phyloP scores from a whole-genome alignment of 371 early-diverging fungal genomes.

The Mucor sp. region DNA sequence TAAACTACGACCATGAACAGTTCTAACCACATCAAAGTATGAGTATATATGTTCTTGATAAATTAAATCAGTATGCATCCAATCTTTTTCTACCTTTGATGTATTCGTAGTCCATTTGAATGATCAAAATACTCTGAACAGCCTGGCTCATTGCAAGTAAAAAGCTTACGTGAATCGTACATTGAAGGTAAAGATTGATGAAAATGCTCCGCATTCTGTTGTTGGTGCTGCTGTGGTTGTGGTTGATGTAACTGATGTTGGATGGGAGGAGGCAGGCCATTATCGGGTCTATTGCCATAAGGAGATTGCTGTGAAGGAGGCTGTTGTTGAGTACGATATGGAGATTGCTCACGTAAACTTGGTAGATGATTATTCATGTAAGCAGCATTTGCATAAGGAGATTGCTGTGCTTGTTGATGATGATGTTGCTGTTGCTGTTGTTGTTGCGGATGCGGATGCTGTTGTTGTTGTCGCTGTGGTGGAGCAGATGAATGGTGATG shows the following conservation, averaged over 20 bases:
- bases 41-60: neutral
- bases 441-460: neutral
- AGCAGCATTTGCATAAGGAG: neutral
- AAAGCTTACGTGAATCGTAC: slow-evolving; percentile 26
- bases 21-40: slow-evolving; percentile 3
- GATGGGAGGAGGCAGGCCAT: neutral
- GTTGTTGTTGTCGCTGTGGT: neutral
- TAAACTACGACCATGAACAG: slow-evolving; percentile 12
- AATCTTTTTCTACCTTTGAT: slow-evolving; percentile 27
- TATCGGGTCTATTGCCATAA: neutral
- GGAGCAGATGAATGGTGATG: neutral
- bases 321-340: slow-evolving; percentile 12
- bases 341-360: slow-evolving; percentile 17
- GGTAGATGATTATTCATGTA: slow-evolving; percentile 10
- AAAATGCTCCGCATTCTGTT: slow-evolving; percentile 1
- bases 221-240: slow-evolving; percentile 1
- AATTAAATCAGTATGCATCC: neutral
- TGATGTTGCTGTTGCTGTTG: neutral
- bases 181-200: slow-evolving; percentile 3
- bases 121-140: slow-evolving; percentile 25
- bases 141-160: slow-evolving; percentile 18
- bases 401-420: neutral
- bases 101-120: slow-evolving; percentile 15
- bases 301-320: neutral
- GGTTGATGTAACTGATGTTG: neutral